phyloP scores from a whole-genome alignment of 176 grass and related monocot species.

The Saccharum officinarum region DNA sequence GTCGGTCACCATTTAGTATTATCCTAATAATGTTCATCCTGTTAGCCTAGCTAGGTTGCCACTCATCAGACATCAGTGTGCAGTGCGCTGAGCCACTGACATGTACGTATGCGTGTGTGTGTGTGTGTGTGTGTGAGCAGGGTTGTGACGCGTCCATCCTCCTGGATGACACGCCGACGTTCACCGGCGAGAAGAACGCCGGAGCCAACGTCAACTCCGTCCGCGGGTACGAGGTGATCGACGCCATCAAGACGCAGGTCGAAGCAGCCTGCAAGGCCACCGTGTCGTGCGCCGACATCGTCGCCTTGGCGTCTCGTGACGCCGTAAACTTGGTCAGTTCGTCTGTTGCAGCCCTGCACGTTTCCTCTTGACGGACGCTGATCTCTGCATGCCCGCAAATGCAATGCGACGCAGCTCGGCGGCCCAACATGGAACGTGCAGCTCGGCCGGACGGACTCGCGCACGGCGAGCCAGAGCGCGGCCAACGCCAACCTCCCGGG shows the following conservation, averaged over 20 bases:
- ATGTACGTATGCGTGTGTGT: too few relatives aligned
- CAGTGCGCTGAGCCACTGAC: background rate
- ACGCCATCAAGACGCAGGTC: conserved; percentile 55
- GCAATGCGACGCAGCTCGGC: conserved; percentile 22
- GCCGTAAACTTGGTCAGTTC: conserved; percentile 58
- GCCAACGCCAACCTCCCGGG: conserved; percentile 62
- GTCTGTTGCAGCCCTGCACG: too few relatives aligned
- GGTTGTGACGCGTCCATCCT: conserved; percentile 77
- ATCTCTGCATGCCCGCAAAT: background rate
- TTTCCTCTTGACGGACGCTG: background rate
- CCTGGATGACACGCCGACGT: conserved; percentile 60
- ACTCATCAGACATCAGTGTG: background rate
- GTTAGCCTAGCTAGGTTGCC: background rate
- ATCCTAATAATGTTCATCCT: background rate
- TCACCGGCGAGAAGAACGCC: conserved; percentile 67
- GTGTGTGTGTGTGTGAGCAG: background rate
- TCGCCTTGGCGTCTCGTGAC: conserved; percentile 66
- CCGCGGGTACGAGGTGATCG: conserved; percentile 76
- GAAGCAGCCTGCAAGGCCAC: conserved; percentile 41
- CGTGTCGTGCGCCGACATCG: conserved; percentile 74
- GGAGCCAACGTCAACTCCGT: conserved; percentile 59
- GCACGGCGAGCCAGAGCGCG: conserved; percentile 50
- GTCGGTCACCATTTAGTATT: conserved; percentile 19
- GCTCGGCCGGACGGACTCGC: conserved; percentile 50
- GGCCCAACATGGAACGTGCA: conserved; percentile 52